Percentiles rank a stretch among this genome's conserved stretches.
Conservation (phyloP, 2,329 filamentous ascomycete species). For the Colletotrichum tanaceti region DNA sequence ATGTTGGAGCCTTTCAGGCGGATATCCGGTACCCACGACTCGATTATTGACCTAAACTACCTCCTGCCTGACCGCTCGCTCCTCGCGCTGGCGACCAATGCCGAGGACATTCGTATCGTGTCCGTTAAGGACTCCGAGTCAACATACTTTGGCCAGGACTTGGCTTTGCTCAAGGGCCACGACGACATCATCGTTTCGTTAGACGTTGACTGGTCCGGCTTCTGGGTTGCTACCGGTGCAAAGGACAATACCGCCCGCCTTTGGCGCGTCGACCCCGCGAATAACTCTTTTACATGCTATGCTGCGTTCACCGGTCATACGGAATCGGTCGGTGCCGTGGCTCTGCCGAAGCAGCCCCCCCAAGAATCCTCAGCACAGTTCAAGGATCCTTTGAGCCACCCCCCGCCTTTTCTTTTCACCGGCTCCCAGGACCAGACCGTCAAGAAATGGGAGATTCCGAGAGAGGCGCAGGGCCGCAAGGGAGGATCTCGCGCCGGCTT, state of each 20-base stretch:
- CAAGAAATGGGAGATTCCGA: conserved; percentile 89
- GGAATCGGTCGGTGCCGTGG: conserved; percentile 91
- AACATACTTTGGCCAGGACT: conserved; percentile 87
- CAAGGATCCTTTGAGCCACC: conserved; percentile 79
- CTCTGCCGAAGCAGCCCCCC: conserved; percentile 78
- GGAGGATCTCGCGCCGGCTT: conserved; percentile 76
- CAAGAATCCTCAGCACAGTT: conserved; percentile 76
- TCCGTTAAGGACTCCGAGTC: conserved; percentile 67
- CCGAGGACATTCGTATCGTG: conserved; percentile 90
- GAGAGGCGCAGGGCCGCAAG: conserved; percentile 59
- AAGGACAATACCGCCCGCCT: conserved; percentile 96
- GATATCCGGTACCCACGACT: conserved; percentile 96
- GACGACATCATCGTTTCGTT: conserved; percentile 96
- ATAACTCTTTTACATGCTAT: conserved; percentile 81
- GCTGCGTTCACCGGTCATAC: conserved; percentile 90
- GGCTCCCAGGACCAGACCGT: conserved; percentile 96
- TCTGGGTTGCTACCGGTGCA: conserved; percentile 95
- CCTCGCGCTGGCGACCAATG: conserved; percentile 92
- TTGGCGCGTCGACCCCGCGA: conserved; percentile 85
- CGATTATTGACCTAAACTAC: conserved; percentile 94
- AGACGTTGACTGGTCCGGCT: conserved; percentile 95
- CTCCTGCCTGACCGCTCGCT: conserved; percentile 83
- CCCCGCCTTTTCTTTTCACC: conserved; percentile 86
- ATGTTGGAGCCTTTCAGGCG: conserved; percentile 70
- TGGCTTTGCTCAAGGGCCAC: conserved; percentile 87